Conservation (phyloP, 2,329 filamentous ascomycete genomes). For the Sclerotinia subarctica region DNA sequence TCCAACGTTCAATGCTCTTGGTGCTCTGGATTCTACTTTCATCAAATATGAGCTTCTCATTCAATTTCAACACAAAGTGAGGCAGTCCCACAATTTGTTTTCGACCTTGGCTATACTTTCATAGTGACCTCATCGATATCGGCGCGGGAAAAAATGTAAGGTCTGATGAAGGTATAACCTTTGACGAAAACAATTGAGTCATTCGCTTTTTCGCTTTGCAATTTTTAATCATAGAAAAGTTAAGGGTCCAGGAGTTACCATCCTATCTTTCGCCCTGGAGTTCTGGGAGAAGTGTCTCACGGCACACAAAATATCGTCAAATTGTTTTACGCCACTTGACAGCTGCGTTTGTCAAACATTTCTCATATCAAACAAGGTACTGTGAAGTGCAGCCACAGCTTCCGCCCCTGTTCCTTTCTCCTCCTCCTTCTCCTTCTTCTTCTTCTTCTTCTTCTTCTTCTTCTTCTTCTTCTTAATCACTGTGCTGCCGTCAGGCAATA, state of each 20-base stretch:
- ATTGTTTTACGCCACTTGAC: background rate
- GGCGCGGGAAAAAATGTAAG: background rate
- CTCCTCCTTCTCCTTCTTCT: too few relatives aligned
- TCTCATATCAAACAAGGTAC: background rate
- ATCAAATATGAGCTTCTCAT: background rate
- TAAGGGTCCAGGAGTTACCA: too few relatives aligned
- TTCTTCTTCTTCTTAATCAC: background rate
- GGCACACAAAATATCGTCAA: slow-evolving; percentile 1
- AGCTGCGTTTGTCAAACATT: background rate
- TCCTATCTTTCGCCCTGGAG: background rate
- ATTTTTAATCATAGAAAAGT: background rate
- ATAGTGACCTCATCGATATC: slow-evolving; percentile 2
- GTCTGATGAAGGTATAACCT: background rate
- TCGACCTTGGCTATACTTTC: background rate
- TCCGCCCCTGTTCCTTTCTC: background rate
- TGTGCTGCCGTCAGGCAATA: background rate
- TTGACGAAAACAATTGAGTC: background rate
- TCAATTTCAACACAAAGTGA: background rate
- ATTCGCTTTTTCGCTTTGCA: background rate
- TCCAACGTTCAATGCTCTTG: background rate
- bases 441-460: background rate
- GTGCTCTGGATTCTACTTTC: background rate
- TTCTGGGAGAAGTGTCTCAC: background rate
- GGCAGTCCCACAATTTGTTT: background rate
- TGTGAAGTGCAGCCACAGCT: background rate